These are phyloP conservation scores for Austroboletus niveus DNA, from an alignment of 1,284 basidiomycete species.

Conservation along the genomic window DNA sequence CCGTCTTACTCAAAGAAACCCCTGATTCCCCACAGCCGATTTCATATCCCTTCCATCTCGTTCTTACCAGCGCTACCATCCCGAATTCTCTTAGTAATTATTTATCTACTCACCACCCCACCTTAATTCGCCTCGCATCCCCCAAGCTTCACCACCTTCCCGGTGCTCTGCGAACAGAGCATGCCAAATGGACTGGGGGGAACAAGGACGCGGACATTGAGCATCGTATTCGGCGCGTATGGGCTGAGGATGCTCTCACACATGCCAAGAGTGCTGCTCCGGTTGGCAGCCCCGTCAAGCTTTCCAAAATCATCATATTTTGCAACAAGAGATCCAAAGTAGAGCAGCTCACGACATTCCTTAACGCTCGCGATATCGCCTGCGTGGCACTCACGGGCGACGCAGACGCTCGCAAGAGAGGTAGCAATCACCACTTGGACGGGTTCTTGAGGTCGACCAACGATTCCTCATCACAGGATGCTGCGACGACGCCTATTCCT, in stretches of 20 bases:
- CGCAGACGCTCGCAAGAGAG: constrained; percentile 54
- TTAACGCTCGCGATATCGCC: constrained; percentile 60
- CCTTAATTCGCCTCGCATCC: constrained; percentile 67
- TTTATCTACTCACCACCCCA: constrained; percentile 60
- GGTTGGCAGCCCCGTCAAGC: constrained; percentile 18
- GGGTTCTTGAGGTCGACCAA: constrained; percentile 56
- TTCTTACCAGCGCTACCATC: constrained; percentile 87
- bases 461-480: constrained; percentile 4
- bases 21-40: constrained; percentile 26
- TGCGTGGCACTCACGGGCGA: constrained; percentile 63
- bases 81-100: constrained; percentile 72
- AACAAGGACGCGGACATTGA: constrained; percentile 79
- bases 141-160: constrained; percentile 80
- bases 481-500: constrained; percentile 11
- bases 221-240: constrained; percentile 66
- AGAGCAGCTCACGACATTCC: constrained; percentile 51
- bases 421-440: constrained; percentile 71
- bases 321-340: constrained; percentile 76
- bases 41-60: constrained; percentile 71
- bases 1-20: constrained; percentile 14
- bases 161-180: constrained; percentile 63
- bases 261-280: constrained; percentile 28
- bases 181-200: constrained; percentile 74
- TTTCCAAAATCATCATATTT: constrained; percentile 74
- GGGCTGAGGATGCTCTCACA: constrained; percentile 64